Conservation (phyloP, 306 rosid genomes). For the Quillaja saponaria region DNA sequence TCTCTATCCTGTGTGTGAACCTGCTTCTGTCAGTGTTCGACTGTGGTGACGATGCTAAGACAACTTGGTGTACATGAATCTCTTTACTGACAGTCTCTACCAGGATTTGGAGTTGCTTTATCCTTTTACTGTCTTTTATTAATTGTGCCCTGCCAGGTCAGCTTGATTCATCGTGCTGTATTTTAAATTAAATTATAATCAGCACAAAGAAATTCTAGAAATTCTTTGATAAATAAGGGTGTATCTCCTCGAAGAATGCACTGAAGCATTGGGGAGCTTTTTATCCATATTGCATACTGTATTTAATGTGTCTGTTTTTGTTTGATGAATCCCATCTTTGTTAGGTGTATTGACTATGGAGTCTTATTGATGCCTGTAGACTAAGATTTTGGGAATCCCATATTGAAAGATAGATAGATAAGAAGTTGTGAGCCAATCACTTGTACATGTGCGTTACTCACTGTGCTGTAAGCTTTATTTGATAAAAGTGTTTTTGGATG, state of each 20-base stretch:
- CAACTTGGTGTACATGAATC: constrained; percentile 28
- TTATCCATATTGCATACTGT: too few species aligned
- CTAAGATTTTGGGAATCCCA: constrained; percentile 23
- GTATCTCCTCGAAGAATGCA: constrained; percentile 3
- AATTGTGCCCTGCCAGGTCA: constrained; percentile 14
- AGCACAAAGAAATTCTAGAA: constrained; percentile 3
- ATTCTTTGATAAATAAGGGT: neutral
- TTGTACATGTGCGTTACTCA: constrained; percentile 34
- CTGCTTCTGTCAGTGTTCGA: constrained; percentile 43
- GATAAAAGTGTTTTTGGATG: constrained; percentile 37
- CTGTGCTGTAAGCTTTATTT: constrained; percentile 32
- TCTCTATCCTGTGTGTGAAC: constrained; percentile 27
- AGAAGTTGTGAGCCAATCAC: constrained; percentile 32
- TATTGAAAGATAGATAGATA: constrained; percentile 19
- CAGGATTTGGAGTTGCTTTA: constrained; percentile 29
- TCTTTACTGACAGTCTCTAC: constrained; percentile 38
- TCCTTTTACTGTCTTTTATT: constrained; percentile 20
- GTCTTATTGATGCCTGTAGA: constrained; percentile 13
- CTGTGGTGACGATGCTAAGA: constrained; percentile 28
- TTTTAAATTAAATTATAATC: constrained; percentile 21
- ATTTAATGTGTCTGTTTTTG: constrained; percentile 12
- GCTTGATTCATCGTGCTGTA: constrained; percentile 23
- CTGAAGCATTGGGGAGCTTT: too few species aligned
- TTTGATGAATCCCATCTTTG: constrained; percentile 18
- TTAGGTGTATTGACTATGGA: constrained; percentile 8